phyloP scores from a whole-genome alignment of 306 rosid genomes.

The Prunus campanulata region DNA sequence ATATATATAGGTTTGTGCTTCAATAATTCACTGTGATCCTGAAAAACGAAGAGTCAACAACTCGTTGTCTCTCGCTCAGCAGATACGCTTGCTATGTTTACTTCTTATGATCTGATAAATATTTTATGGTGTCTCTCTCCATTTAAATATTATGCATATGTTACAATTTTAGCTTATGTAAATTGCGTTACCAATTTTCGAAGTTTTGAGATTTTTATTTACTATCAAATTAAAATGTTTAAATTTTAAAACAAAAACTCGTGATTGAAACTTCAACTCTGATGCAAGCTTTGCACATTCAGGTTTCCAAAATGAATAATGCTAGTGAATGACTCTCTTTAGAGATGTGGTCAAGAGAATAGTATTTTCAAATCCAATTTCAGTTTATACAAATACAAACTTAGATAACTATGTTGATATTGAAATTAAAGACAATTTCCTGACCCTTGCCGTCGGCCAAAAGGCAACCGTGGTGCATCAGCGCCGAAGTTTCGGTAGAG shows the following conservation, averaged over 20 bases:
- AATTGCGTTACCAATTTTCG: neutral
- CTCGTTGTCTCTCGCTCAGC: slow-evolving; percentile 55
- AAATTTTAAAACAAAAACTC: too few relatives aligned
- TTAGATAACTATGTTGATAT: neutral
- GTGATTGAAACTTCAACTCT: too few relatives aligned
- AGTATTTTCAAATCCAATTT: neutral
- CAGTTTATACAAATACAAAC: neutral
- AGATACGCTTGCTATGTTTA: neutral
- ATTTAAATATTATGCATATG: neutral
- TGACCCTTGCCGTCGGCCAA: neutral
- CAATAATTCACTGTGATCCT: slow-evolving; percentile 15
- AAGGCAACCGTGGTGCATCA: neutral
- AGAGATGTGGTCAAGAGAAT: neutral
- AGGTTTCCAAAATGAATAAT: neutral
- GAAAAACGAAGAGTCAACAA: slow-evolving; percentile 50
- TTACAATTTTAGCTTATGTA: neutral
- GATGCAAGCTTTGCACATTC: neutral
- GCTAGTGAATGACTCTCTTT: neutral
- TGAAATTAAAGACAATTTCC: neutral
- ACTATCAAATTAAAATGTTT: too few relatives aligned
- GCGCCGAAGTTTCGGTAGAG: neutral
- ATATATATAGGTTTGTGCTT: slow-evolving; percentile 22
- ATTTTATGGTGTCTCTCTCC: neutral
- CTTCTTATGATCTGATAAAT: neutral
- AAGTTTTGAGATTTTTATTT: too few relatives aligned